Base-by-base conservation (phyloP, 108 stramenopile species). In the Cylindrotheca fusiformis region DNA sequence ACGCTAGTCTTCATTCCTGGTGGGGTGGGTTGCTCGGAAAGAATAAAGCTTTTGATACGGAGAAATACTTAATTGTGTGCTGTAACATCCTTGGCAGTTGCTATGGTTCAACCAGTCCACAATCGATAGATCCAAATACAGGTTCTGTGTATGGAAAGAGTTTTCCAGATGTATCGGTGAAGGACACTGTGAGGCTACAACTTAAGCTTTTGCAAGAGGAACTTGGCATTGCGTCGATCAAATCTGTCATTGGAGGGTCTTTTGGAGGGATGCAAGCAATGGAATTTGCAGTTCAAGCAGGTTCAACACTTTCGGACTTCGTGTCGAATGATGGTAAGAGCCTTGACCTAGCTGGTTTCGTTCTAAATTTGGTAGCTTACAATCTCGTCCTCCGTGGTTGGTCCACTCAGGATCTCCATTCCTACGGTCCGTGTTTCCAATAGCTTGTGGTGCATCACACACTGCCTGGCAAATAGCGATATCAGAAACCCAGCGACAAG, bases 181-280 rank as follows among this genome's bases (percentile, higher is more conserved):
- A 92, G 32, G 96, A 97, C 75, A 88, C 90, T 4, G 96, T 94
- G 10, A 73, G 77, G 44, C 55, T 97, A 72, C 92, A 95, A 57
- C 67, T 95, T 2, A 26, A 73, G 0, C 52, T 97, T 62, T 59
- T 97, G 28, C 74, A 80, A 64, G 78, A 97, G 41, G 80, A 83
- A 49, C 61, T 97, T 18, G 63, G 74, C 29, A 80, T 91, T 27
- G 63, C 67, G 29, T 81, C 81, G 1, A 71, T 97, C 69, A 88
- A 93, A 63, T 76, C 77, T 41, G 96, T 97, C 14, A 90, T 97
- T 69, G 96, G 96, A 23, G 96, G 96, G 0, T 88, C 84, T 61
- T 92, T 97, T 79, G 96, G 96, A 27, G 96, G 96, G 6, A 97
- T 97, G 96, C 96, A 97, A 57, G 82, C 87, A 20, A 82, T 97